Conservation (phyloP, 176 grass and related monocot genomes). For the Zoysia pacifica region DNA sequence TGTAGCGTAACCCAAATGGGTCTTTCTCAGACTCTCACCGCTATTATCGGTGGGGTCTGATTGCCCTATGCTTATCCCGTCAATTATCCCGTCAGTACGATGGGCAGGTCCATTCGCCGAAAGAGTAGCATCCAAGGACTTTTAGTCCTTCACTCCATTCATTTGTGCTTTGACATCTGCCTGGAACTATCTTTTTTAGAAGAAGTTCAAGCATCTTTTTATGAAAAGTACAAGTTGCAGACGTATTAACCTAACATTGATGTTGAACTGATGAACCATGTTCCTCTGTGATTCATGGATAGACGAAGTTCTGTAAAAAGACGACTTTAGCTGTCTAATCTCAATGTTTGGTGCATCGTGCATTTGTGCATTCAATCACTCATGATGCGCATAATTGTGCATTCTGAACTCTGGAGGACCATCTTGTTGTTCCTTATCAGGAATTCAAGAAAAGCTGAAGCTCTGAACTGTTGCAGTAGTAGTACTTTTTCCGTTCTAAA, state of each 20-base stretch:
- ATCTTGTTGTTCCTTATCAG: neutral
- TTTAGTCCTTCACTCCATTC: neutral
- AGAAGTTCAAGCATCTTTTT: neutral
- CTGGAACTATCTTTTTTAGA: neutral
- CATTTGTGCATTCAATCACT: constrained; percentile 3
- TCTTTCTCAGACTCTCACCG: neutral
- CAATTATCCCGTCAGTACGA: constrained; percentile 39
- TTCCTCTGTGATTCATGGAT: too few relatives aligned
- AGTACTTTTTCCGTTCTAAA: too few relatives aligned
- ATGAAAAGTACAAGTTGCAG: neutral
- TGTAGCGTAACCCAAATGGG: neutral
- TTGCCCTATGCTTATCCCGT: constrained; percentile 23
- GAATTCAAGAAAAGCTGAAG: neutral
- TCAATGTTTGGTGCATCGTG: constrained; percentile 21
- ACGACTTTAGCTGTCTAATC: too few relatives aligned
- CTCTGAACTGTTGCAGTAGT: neutral
- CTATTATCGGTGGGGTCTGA: constrained; percentile 39
- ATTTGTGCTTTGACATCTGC: neutral
- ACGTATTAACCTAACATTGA: neutral
- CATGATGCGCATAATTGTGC: constrained; percentile 26
- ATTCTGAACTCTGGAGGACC: constrained; percentile 1
- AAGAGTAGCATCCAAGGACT: constrained; percentile 44
- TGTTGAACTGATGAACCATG: too few relatives aligned
- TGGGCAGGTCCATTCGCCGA: constrained; percentile 14
- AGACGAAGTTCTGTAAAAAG: too few relatives aligned